phyloP scores from a whole-genome alignment of 768 basidiomycete species.

The Lyophyllum shimeji region DNA sequence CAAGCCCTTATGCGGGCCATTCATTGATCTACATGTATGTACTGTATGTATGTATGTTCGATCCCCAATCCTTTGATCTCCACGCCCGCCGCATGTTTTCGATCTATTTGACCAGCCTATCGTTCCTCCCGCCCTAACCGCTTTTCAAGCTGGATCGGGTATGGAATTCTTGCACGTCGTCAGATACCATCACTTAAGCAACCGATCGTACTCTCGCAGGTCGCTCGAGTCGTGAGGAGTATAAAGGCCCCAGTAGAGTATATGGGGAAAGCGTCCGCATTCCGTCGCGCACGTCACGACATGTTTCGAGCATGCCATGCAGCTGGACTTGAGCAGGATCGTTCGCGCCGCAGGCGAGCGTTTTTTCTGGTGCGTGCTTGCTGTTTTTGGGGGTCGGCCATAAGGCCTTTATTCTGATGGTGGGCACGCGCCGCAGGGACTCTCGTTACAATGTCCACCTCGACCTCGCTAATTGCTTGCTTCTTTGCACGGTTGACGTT shows the following conservation, averaged over 20 bases:
- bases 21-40: too few species aligned
- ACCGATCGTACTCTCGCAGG: conserved; percentile 50
- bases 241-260: conserved; percentile 69
- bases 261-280: conserved; percentile 57
- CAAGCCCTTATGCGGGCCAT: conserved; percentile 62
- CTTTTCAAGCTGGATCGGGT: neutral
- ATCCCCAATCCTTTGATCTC: neutral
- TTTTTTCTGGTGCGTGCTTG: conserved; percentile 44
- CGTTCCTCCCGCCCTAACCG: neutral
- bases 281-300: conserved; percentile 69
- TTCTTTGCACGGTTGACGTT: conserved; percentile 57
- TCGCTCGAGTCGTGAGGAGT: conserved; percentile 68
- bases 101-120: neutral
- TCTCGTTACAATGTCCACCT: neutral
- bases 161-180: conserved; percentile 21
- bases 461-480: neutral
- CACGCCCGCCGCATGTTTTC: neutral
- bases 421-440: neutral
- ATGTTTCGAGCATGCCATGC: conserved; percentile 70
- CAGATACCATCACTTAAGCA: conserved; percentile 63
- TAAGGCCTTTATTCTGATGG: neutral
- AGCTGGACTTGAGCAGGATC: conserved; percentile 70
- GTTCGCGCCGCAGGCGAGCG: conserved; percentile 69
- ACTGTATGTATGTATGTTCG: conserved; percentile 47
- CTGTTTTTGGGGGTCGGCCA: neutral